Percentiles rank a stretch among this genome's conserved stretches.
Evolutionary conservation across 129 eudicot genomes (phyloP).

Genomic region (Lactuca sativa): DNA sequence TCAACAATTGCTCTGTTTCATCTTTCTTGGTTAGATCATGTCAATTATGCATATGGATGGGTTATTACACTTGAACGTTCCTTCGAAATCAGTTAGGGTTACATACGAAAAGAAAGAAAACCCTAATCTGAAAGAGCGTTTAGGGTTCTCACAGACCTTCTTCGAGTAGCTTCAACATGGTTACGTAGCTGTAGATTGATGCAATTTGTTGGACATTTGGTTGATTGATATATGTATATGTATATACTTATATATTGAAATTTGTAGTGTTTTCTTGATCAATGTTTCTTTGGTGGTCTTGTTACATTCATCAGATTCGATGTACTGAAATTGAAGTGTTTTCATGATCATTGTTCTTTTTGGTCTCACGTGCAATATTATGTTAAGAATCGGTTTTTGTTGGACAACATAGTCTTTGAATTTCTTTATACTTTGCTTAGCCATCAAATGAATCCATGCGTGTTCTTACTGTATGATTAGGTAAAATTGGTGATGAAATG

Average conservation of each 20-base stretch:
- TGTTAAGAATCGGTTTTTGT: too few species aligned
- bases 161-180: neutral
- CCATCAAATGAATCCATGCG: too few species aligned
- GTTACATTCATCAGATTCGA: too few species aligned
- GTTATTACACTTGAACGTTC: neutral
- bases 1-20: conserved; percentile 1
- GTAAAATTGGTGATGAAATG: too few species aligned
- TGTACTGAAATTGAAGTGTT: too few species aligned
- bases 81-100: conserved; percentile 10
- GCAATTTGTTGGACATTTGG: conserved; percentile 4
- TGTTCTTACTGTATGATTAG: too few species aligned
- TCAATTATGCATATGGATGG: conserved; percentile 8
- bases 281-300: neutral
- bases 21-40: conserved; percentile 2
- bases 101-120: conserved; percentile 5
- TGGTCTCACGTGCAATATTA: too few species aligned
- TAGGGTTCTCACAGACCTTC: conserved; percentile 4
- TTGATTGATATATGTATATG: neutral
- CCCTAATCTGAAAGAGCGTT: conserved; percentile 20
- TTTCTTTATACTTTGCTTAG: too few species aligned
- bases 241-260: too few species aligned
- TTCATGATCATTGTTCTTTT: too few species aligned
- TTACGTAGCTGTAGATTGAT: conserved; percentile 18
- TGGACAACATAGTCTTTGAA: too few species aligned
- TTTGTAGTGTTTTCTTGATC: neutral